These are phyloP conservation scores for Sanghuangporus weigelae DNA, from an alignment of 1,284 basidiomycete genomes.

Conservation along the genomic window DNA sequence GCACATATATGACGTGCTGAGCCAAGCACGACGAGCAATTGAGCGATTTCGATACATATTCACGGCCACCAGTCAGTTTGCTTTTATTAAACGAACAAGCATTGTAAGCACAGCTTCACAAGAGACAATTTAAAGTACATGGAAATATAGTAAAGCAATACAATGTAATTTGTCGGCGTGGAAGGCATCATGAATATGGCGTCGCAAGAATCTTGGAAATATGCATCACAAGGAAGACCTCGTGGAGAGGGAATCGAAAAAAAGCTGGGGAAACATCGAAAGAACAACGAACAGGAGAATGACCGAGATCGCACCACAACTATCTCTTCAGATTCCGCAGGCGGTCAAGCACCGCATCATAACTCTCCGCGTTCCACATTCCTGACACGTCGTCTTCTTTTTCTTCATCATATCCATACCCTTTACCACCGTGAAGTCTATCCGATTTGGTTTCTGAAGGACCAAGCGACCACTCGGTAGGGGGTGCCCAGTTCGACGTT, in stretches of 20 bases:
- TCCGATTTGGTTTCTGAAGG: neutral
- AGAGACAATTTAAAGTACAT: too few relatives aligned
- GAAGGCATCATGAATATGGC: too few relatives aligned
- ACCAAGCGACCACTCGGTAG: slow-evolving; percentile 12
- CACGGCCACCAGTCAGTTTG: too few relatives aligned
- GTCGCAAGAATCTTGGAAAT: too few relatives aligned
- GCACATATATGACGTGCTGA: too few relatives aligned
- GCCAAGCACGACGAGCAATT: too few relatives aligned
- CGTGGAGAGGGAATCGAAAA: neutral
- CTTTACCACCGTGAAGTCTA: neutral
- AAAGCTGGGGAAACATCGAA: neutral
- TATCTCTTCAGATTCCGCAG: slow-evolving; percentile 3
- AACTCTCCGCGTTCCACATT: slow-evolving; percentile 8
- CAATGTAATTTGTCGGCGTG: too few relatives aligned
- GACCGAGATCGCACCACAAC: neutral
- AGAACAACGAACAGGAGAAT: neutral
- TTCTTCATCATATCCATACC: neutral
- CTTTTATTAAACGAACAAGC: too few relatives aligned
- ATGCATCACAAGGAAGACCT: too few relatives aligned
- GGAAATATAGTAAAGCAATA: too few relatives aligned
- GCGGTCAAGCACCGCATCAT: slow-evolving; percentile 6
- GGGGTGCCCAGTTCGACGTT: slow-evolving; percentile 10
- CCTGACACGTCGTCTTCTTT: neutral
- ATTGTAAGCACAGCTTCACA: too few relatives aligned
- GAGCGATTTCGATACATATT: too few relatives aligned